These are phyloP conservation scores for Candida insectorum DNA, from an alignment of 805 yeast species.

Conservation along the genomic window DNA sequence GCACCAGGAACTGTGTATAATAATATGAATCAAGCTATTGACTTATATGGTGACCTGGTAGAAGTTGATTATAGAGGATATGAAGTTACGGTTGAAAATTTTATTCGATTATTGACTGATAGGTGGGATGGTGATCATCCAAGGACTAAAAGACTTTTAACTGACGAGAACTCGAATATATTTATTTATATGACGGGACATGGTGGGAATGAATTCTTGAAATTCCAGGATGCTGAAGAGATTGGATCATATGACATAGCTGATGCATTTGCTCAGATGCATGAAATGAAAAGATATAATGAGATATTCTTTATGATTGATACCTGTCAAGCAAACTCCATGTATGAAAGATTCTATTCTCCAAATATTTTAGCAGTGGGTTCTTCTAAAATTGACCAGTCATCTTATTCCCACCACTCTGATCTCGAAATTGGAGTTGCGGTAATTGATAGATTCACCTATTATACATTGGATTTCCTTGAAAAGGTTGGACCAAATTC, in stretches of 20 bases:
- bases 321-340: slow-evolving; percentile 98
- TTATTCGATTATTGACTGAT: slow-evolving; percentile 87
- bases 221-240: slow-evolving; percentile 98
- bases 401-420: slow-evolving; percentile 93
- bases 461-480: slow-evolving; percentile 82
- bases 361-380: slow-evolving; percentile 94
- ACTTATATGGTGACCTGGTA: slow-evolving; percentile 88
- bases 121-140: slow-evolving; percentile 96
- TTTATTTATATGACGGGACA: slow-evolving; percentile 97
- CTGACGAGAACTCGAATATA: slow-evolving; percentile 92
- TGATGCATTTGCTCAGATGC: slow-evolving; percentile 96
- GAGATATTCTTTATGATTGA: slow-evolving; percentile 97
- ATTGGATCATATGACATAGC: slow-evolving; percentile 94
- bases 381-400: slow-evolving; percentile 80
- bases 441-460: slow-evolving; percentile 94
- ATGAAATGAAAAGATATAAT: slow-evolving; percentile 90
- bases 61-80: slow-evolving; percentile 98
- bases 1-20: slow-evolving; percentile 96
- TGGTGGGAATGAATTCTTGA: slow-evolving; percentile 96
- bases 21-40: slow-evolving; percentile 87
- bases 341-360: slow-evolving; percentile 88
- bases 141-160: slow-evolving; percentile 79
- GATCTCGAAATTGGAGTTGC: slow-evolving; percentile 97
- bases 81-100: slow-evolving; percentile 96
- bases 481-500: slow-evolving; percentile 80